phyloP scores from a whole-genome alignment of 306 rosid genomes.

The Corylus heterophylla region DNA sequence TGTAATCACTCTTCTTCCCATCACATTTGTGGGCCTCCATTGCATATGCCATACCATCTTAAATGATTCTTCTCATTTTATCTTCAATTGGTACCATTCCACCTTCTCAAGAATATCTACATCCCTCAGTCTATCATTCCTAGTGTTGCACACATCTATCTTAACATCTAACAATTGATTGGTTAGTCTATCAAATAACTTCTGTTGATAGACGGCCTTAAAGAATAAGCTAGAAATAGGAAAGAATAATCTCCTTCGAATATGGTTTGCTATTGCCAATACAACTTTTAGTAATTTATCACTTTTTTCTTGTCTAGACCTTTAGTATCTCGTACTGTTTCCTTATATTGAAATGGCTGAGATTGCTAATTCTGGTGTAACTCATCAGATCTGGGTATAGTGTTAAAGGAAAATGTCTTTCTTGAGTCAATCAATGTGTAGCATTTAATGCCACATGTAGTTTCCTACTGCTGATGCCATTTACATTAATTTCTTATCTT shows the following conservation, averaged over 20 bases:
- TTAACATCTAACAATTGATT: not conserved
- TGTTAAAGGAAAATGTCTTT: not conserved
- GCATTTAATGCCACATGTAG: not conserved
- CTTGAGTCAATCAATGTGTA: not conserved
- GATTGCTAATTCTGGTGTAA: not conserved
- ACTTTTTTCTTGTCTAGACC: not conserved
- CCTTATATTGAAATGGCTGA: not conserved
- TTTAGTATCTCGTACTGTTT: not conserved
- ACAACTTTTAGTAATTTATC: not conserved
- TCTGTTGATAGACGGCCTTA: too few relatives aligned
- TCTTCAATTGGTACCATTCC: not conserved
- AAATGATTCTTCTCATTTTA: not conserved
- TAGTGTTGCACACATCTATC: not conserved
- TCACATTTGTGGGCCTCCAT: not conserved
- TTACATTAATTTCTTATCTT: not conserved
- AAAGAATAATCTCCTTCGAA: too few relatives aligned
- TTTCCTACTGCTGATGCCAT: not conserved
- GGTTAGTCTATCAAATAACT: not conserved
- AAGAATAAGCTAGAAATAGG: too few relatives aligned
- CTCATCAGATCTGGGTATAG: not conserved
- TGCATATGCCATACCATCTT: not conserved
- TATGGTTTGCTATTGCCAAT: not conserved
- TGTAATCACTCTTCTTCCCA: not conserved
- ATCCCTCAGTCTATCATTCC: not conserved
- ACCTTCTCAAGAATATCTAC: too few relatives aligned